phyloP scores from a whole-genome alignment of 148 eudicot species.

The Chenopodium quinoa region DNA sequence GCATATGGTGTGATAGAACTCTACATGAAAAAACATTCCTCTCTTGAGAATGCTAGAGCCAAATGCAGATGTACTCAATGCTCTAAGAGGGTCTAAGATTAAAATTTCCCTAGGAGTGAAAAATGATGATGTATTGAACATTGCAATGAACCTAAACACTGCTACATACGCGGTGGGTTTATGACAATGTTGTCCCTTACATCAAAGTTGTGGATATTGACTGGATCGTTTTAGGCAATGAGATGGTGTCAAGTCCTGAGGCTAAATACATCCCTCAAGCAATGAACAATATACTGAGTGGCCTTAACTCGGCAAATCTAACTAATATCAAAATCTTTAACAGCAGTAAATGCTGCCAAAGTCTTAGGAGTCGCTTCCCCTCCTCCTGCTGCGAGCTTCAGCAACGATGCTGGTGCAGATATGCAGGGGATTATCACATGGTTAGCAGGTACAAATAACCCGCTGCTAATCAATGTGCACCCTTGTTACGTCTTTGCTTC shows the following conservation, averaged over 20 bases:
- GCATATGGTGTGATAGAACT: conserved; percentile 14
- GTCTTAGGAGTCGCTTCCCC: conserved; percentile 19
- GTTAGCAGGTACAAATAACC: conserved; percentile 16
- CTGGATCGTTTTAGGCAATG: conserved; percentile 31
- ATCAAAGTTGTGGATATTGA: conserved; percentile 4
- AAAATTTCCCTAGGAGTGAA: conserved; percentile 9
- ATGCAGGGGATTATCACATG: conserved; percentile 9
- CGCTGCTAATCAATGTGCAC: conserved; percentile 24
- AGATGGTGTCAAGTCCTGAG: conserved; percentile 10
- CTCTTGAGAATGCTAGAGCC: conserved; percentile 24
- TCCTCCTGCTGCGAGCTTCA: conserved; percentile 23
- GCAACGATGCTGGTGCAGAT: background rate
- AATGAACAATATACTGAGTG: conserved; percentile 15
- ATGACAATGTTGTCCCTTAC: conserved; percentile 12
- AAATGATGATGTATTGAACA: conserved; percentile 10
- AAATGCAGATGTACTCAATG: background rate
- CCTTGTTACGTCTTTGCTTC: conserved; percentile 19
- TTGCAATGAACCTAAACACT: conserved; percentile 8
- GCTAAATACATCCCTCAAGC: conserved; percentile 23
- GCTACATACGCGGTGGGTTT: conserved; percentile 20
- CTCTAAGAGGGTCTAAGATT: conserved; percentile 20
- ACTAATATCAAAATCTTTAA: conserved; percentile 14
- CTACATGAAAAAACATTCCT: conserved; percentile 14
- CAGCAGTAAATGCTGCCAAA: background rate
- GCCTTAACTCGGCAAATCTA: conserved; percentile 2